These are phyloP conservation scores for Xylaria multiplex DNA, from an alignment of 2,329 filamentous ascomycete species.

Conservation along the genomic window DNA sequence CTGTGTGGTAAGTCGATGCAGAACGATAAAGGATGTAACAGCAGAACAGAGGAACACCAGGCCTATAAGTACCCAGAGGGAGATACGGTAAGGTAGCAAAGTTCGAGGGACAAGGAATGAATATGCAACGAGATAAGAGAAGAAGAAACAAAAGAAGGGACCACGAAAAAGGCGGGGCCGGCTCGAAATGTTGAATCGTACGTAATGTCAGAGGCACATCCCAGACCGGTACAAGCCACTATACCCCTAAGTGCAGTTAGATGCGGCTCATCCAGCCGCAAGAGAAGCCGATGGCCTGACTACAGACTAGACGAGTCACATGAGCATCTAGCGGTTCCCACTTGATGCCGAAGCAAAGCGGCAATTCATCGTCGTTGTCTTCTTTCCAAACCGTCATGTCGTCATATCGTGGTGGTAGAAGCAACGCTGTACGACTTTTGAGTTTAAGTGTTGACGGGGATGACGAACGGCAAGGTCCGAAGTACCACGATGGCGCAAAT, in stretches of 20 bases:
- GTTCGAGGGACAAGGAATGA: slow-evolving; percentile 28
- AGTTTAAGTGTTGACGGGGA: slow-evolving; percentile 16
- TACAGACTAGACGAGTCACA: slow-evolving; percentile 41
- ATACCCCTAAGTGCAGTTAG: slow-evolving; percentile 69
- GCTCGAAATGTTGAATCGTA: slow-evolving; percentile 42
- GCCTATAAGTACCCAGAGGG: background rate
- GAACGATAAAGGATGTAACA: background rate
- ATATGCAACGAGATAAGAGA: slow-evolving; percentile 39
- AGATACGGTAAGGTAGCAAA: slow-evolving; percentile 11
- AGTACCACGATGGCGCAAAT: background rate
- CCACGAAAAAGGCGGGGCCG: slow-evolving; percentile 43
- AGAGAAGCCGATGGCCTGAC: slow-evolving; percentile 37
- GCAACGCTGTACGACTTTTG: slow-evolving; percentile 9
- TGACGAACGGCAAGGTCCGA: slow-evolving; percentile 11
- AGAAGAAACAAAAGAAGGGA: slow-evolving; percentile 28
- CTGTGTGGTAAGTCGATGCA: slow-evolving; percentile 17
- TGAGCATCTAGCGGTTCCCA: slow-evolving; percentile 40
- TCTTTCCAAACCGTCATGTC: background rate
- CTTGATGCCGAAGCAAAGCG: slow-evolving; percentile 47
- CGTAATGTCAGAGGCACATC: slow-evolving; percentile 46
- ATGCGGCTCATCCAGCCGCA: slow-evolving; percentile 52
- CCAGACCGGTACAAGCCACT: slow-evolving; percentile 49
- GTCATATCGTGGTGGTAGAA: slow-evolving; percentile 7
- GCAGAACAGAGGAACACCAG: slow-evolving; percentile 25
- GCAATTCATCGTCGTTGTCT: slow-evolving; percentile 25